Percentiles rank a stretch among this genome's conserved stretches.
Evolutionary conservation across 768 basidiomycete genomes (phyloP).

Genomic region (Leucocoprinus birnbaumii): DNA sequence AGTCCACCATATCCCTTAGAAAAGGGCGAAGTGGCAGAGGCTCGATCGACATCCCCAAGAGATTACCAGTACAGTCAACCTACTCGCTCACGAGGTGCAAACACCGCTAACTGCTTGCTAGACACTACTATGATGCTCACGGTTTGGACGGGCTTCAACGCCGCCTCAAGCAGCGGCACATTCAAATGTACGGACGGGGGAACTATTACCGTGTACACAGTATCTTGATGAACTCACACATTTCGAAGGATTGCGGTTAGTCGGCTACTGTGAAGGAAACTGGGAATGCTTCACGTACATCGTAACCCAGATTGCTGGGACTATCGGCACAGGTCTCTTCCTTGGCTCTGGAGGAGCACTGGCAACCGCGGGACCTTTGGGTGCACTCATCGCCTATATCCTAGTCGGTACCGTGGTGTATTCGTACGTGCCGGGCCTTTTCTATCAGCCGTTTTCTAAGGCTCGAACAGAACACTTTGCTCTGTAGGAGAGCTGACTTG

Average conservation of each 20-base stretch:
- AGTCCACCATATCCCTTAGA: constrained; percentile 18
- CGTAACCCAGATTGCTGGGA: constrained; percentile 58
- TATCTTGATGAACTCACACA: neutral
- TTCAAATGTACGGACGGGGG: constrained; percentile 68
- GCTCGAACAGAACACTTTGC: constrained; percentile 53
- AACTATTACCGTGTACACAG: neutral
- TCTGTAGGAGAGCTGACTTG: constrained; percentile 80
- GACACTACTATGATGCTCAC: constrained; percentile 50
- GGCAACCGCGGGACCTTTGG: constrained; percentile 60
- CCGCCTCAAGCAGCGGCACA: constrained; percentile 72
- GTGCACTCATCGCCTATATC: constrained; percentile 61
- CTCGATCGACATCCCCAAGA: neutral
- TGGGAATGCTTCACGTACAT: neutral
- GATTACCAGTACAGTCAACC: neutral
- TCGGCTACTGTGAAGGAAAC: neutral
- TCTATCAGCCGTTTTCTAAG: neutral
- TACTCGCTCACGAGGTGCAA: neutral
- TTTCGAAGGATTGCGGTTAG: constrained; percentile 59
- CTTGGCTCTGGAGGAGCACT: constrained; percentile 67
- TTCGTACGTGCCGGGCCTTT: too few relatives aligned
- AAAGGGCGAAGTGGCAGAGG: constrained; percentile 13
- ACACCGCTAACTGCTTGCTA: neutral
- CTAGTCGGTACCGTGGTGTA: constrained; percentile 68
- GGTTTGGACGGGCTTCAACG: constrained; percentile 73
- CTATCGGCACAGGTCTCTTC: constrained; percentile 74